These are phyloP conservation scores for Dalechampia spathulata DNA, from an alignment of 441 rosid genomes.

Conservation along the genomic window DNA sequence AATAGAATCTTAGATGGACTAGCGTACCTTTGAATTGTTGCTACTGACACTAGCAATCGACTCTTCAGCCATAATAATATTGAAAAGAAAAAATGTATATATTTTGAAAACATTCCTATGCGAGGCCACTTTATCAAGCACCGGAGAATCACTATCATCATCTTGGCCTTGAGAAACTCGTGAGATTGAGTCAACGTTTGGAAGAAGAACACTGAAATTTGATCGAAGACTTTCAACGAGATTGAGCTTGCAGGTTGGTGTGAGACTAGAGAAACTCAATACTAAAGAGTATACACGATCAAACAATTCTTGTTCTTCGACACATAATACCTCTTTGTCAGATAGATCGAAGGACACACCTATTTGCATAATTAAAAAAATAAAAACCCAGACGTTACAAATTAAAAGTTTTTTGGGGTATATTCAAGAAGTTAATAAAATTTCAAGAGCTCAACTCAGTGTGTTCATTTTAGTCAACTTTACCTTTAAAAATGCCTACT, in stretches of 20 bases:
- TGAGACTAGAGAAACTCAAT: slow-evolving; percentile 44
- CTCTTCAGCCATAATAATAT: slow-evolving; percentile 60
- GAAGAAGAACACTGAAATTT: slow-evolving; percentile 90
- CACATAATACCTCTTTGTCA: slow-evolving; percentile 80
- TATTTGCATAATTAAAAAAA: slow-evolving; percentile 18
- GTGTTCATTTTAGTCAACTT: too few relatives aligned
- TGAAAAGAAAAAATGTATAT: slow-evolving; percentile 78
- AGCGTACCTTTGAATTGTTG: slow-evolving; percentile 51
- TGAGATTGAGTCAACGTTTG: slow-evolving; percentile 77
- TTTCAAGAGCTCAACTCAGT: too few relatives aligned
- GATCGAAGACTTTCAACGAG: slow-evolving; percentile 82
- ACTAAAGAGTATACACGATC: slow-evolving; percentile 77
- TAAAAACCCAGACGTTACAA: not conserved
- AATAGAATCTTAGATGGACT: too few relatives aligned
- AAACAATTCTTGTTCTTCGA: slow-evolving; percentile 85
- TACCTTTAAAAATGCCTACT: too few relatives aligned
- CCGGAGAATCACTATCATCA: slow-evolving; percentile 37
- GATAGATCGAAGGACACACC: slow-evolving; percentile 87
- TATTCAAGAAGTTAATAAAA: too few relatives aligned
- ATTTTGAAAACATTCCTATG: slow-evolving; percentile 86
- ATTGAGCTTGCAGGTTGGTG: slow-evolving; percentile 54
- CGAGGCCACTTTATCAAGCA: slow-evolving; percentile 57
- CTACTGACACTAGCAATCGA: slow-evolving; percentile 26
- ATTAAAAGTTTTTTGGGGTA: not conserved
- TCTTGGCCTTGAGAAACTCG: slow-evolving; percentile 46